phyloP scores from a whole-genome alignment of 202 grass and related monocot species.

The Zizania palustris region DNA sequence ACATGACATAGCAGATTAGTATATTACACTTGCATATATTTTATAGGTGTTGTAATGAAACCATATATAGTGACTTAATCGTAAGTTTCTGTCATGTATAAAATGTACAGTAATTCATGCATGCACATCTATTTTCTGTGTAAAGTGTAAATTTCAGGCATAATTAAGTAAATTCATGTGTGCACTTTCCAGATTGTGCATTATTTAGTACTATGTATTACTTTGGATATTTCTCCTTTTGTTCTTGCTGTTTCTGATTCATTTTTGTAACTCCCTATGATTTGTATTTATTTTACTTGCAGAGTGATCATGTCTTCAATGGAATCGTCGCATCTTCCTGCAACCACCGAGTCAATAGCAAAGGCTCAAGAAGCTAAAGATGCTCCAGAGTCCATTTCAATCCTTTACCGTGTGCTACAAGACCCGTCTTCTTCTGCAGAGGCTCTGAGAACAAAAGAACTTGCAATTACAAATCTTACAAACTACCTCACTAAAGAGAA shows the following conservation, averaged over 20 bases:
- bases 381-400: constrained; percentile 75
- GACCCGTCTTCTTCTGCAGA: constrained; percentile 76
- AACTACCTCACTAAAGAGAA: constrained; percentile 79
- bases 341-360: constrained; percentile 73
- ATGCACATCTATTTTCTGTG: background rate
- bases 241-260: constrained; percentile 1
- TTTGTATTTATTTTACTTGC: constrained; percentile 18
- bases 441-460: constrained; percentile 76
- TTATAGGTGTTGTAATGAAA: background rate
- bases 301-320: constrained; percentile 51
- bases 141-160: background rate
- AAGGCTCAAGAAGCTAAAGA: constrained; percentile 71
- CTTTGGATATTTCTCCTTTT: constrained; percentile 4
- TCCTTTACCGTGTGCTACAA: constrained; percentile 73
- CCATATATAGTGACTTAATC: background rate
- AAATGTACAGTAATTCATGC: background rate
- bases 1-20: background rate
- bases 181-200: background rate
- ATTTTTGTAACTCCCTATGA: background rate
- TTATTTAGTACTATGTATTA: background rate
- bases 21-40: background rate
- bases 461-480: constrained; percentile 78
- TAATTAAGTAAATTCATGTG: background rate
- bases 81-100: background rate
- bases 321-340: constrained; percentile 60